Evolutionary conservation across 352 stramenopile genomes (phyloP).

Genomic region (Pythium folliculosum): DNA sequence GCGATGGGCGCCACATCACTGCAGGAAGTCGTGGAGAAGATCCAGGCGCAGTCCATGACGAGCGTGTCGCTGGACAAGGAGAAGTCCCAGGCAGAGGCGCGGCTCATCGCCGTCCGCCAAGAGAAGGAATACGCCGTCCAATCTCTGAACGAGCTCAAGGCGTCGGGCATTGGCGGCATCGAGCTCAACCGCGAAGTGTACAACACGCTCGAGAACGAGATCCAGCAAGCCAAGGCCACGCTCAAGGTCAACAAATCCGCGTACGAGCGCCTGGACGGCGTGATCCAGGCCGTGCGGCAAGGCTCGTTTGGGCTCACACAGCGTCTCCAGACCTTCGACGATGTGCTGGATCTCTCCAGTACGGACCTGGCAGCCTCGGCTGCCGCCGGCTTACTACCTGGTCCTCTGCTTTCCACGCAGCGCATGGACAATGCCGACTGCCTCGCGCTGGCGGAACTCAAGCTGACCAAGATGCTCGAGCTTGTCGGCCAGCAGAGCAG

Average conservation of each 20-base stretch:
- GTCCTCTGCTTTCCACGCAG: slow-evolving; percentile 19
- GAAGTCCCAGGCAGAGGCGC: slow-evolving; percentile 62
- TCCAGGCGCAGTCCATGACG: slow-evolving; percentile 57
- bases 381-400: neutral
- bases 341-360: slow-evolving; percentile 51
- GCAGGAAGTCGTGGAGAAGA: slow-evolving; percentile 71
- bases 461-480: slow-evolving; percentile 78
- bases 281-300: slow-evolving; percentile 73
- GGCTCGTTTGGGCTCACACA: slow-evolving; percentile 73
- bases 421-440: slow-evolving; percentile 59
- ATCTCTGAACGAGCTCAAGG: slow-evolving; percentile 78
- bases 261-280: slow-evolving; percentile 71
- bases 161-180: slow-evolving; percentile 70
- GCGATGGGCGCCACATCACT: slow-evolving; percentile 56
- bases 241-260: slow-evolving; percentile 81
- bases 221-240: slow-evolving; percentile 67
- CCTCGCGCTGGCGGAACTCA: slow-evolving; percentile 64
- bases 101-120: slow-evolving; percentile 49
- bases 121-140: slow-evolving; percentile 67
- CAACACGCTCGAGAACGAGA: slow-evolving; percentile 75
- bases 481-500: slow-evolving; percentile 72
- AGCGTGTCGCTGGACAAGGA: slow-evolving; percentile 73
- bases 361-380: neutral
- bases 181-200: slow-evolving; percentile 83
- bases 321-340: slow-evolving; percentile 69